Base-by-base conservation (phyloP, 768 basidiomycete genomes). In the Cubamyces lactineus region DNA sequence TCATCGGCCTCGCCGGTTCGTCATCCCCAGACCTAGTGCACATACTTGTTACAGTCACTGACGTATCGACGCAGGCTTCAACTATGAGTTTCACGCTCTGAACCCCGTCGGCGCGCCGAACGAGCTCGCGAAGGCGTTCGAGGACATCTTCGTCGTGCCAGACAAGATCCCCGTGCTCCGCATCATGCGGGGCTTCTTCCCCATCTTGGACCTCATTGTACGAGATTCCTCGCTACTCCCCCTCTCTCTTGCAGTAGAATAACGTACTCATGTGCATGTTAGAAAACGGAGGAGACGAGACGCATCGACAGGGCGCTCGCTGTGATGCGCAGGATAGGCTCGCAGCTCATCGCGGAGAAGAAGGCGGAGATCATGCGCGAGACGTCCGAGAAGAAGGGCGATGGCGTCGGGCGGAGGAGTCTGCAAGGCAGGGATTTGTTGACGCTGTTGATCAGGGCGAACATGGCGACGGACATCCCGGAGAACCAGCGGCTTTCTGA, bases 381-480 rank as follows among this genome's bases (percentile, higher is more conserved):
- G 0, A 13, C 49, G 2, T 51, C 41, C 11, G 84, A 88, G 11
- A 82, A 74, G 49, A 49, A 49, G 43, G n/a, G 1, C 21, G 3
- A 6, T 12, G 49, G 49, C 15, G 12, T 57, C 5, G 56, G 56
- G 5, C 28, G 47, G 7, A 17, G 51, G 41, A 46, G 43, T 7
- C n/a, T 65, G 45, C 64, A 56, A 16, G 58, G 64, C 3, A 34
- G 64, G 6, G 57, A 59, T 26, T 49, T 59, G 13, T 42, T 59
- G 11, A 59, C 57, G 13, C n/a, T 88, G 30, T 74, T 90, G 3
- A 74, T 89, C 41, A 78, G 79, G 61, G 87, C 88, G 6, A 90
- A 89, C 68, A 81, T 86, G 75, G 80, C 84, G 0, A 82, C 80
- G 0, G 85, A 90, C 67, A 66, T 86, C 6, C 81, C 82, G 0